Evolutionary conservation across 2,329 filamentous ascomycete genomes (phyloP), one percentile per base, ranked within the genome.

Genomic region (Claviceps pusilla): DNA sequence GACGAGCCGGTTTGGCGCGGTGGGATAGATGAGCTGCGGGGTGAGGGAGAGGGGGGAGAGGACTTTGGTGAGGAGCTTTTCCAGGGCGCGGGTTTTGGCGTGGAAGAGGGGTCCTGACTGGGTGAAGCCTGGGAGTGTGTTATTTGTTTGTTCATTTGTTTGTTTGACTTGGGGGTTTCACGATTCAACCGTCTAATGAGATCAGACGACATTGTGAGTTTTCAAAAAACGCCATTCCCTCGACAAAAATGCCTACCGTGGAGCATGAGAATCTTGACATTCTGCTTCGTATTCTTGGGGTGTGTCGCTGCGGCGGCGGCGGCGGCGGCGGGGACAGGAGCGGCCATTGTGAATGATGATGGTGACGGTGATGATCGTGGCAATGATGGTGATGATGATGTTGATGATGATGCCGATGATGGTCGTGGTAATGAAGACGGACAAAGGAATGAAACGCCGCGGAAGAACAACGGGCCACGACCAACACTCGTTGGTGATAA

Each of bases 21-120:
- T 87, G 4, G 85, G 84, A 69, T 86, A 89, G 64, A 81, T 69
- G 53, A 88, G 75, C 3, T 68, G 73, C 59, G 74, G 76, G 53
- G 66, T 74, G 62, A 79, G 66, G 60, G 73, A 72, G 54, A 78
- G 70, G 48, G 83, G 77, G 2, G 77, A 69, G 58, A 96, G 85
- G 33, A 80, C 72, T 65, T 95, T 95, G 57, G 74, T 69, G 55
- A 96, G 78, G 53, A 84, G 74, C 69, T 96, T 95, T 62, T 89
- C 82, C 1, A 96, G 75, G 11, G 88, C 88, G 67, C 89, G 87
- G 48, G 88, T 94, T 73, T 96, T 96, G 68, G 84, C 80, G 66
- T 82, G 84, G 78, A 96, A 96, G 58, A 89, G 75, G 4, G 83
- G 70, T 4, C 90, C 89, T 33, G 87, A 94, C 75, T 97, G 91